Base-by-base conservation (phyloP, 192 early-diverging fungal species). In the Backusella macrospora region DNA sequence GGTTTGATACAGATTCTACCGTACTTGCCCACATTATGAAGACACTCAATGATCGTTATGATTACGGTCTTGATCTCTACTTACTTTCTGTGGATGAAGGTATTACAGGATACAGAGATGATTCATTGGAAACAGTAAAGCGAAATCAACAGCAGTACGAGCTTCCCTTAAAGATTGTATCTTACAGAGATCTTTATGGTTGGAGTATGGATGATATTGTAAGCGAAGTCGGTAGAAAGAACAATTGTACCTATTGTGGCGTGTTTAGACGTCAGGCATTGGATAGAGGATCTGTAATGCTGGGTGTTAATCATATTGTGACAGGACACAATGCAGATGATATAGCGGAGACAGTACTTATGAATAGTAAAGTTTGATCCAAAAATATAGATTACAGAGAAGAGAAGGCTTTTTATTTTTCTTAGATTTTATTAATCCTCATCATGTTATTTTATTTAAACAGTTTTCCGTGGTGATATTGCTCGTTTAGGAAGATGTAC, bases 141-240 rank as follows among this genome's bases (percentile, higher is more conserved):
- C 83, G 96, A 59, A 99, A 99, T 79, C 89, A 96, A 73, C 83
- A 92, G 67, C 95, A 99, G 80, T 99, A 99, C 75, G 87, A 85
- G 13, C 89, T 99, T 66, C 98, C 98, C 2, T 81, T 99, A 4
- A 90, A 94, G 72, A 96, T 99, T 70, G 90, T 99, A 18, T 96
- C 94, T 1, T 99, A 99, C 73, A 87, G 92, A 72, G 92, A 98
- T 74, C 86, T 99, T 10, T 99, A 98, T 82, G 96, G 96, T 16
- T 99, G 98, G 98, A 93, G 90, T 52, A 99, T 99, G 98, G 98
- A 99, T 84, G 86, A 91, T 37, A 98, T 99, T 77, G 98, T 99
- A 6, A 89, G 90, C 68, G 90, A 96, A 62, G 93, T 98, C 18
- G 98, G 98, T 0, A 86, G 91, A 66, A 98, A 98, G 80, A 99